Conservation (phyloP, 1,139 yeast genomes). For the Yamadazyma membranifaciens region DNA sequence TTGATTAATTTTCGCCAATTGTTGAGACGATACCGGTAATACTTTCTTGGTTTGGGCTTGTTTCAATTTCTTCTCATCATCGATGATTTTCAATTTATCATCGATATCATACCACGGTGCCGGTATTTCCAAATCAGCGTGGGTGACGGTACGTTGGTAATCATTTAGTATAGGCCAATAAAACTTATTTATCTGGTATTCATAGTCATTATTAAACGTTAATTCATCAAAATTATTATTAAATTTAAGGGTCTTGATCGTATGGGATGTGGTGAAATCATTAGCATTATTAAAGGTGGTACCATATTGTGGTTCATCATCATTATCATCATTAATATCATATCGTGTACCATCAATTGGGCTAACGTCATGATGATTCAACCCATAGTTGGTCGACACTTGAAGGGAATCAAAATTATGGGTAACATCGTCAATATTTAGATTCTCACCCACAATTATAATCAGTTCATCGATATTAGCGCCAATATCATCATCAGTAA, state of each 20-base stretch:
- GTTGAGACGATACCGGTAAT: slow-evolving; percentile 16
- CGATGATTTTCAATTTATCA: slow-evolving; percentile 16
- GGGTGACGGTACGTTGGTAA: not conserved
- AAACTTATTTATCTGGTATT: slow-evolving; percentile 14
- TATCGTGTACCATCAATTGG: no score
- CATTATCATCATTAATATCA: not conserved
- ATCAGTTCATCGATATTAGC: slow-evolving; percentile 1
- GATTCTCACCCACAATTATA: slow-evolving; percentile 1
- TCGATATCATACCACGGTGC: slow-evolving; percentile 16
- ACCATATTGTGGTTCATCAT: slow-evolving; percentile 14
- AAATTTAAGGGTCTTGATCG: slow-evolving; percentile 13
- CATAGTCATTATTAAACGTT: slow-evolving; percentile 11
- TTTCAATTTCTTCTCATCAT: slow-evolving; percentile 12
- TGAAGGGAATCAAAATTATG: slow-evolving; percentile 1
- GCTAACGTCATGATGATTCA: no score
- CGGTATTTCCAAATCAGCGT: not conserved
- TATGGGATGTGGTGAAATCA: slow-evolving; percentile 9
- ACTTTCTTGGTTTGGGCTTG: slow-evolving; percentile 6
- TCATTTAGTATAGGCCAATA: slow-evolving; percentile 14
- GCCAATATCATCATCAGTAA: not conserved
- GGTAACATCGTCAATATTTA: slow-evolving; percentile 1
- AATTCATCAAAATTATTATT: slow-evolving; percentile 2
- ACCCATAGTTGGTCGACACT: no score
- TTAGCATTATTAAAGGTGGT: slow-evolving; percentile 16
- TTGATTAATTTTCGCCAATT: slow-evolving; percentile 20